phyloP scores from a whole-genome alignment of 805 yeast species.

The Monosporozyma aerobia region DNA sequence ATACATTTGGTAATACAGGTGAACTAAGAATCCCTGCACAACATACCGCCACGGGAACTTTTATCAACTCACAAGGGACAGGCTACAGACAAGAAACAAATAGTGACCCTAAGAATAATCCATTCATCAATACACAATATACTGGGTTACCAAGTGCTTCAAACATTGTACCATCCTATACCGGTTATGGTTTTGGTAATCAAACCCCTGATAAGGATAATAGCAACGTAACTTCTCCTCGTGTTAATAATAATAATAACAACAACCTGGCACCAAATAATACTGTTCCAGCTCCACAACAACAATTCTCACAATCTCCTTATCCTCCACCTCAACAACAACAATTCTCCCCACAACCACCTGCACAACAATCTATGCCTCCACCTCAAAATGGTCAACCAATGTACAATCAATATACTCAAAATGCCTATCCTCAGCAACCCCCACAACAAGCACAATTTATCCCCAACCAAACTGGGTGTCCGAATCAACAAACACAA shows the following conservation, averaged over 20 bases:
- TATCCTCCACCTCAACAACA: constrained; percentile 1
- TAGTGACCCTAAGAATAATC: constrained; percentile 31
- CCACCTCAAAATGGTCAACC: constrained; percentile 2
- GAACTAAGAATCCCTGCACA: constrained; percentile 77
- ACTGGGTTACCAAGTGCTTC: constrained; percentile 56
- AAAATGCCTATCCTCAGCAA: neutral
- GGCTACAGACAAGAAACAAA: constrained; percentile 50
- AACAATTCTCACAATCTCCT: constrained; percentile 2
- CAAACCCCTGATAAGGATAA: constrained; percentile 26
- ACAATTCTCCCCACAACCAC: neutral
- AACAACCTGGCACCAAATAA: neutral
- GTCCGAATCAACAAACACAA: constrained; percentile 3
- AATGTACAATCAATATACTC: constrained; percentile 1
- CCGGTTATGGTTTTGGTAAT: constrained; percentile 93
- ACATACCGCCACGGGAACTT: constrained; percentile 71
- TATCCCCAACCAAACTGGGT: constrained; percentile 1
- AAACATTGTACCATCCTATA: constrained; percentile 65
- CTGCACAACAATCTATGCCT: neutral
- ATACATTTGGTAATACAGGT: constrained; percentile 54
- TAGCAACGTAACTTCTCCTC: constrained; percentile 1
- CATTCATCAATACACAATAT: constrained; percentile 52
- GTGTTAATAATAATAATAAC: constrained; percentile 1
- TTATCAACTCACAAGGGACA: constrained; percentile 82
- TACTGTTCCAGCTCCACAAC: constrained; percentile 1
- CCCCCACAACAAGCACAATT: constrained; percentile 6